Evolutionary conservation across 1,284 basidiomycete species (phyloP).

Genomic region (Puccinia triticina): DNA sequence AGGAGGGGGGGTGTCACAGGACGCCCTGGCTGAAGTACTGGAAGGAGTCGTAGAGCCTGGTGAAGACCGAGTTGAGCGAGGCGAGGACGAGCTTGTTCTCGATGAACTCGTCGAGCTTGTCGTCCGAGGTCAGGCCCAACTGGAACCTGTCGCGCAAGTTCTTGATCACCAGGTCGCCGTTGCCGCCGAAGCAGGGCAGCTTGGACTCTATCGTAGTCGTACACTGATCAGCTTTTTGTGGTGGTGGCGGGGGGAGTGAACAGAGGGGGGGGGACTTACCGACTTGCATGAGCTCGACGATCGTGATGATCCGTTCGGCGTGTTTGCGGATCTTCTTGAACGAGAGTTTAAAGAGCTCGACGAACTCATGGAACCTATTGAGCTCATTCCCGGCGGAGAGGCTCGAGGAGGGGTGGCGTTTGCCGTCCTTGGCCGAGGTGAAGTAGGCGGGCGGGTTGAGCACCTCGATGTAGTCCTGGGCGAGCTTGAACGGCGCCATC

Average conservation of each 20-base stretch:
- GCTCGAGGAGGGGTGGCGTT: neutral
- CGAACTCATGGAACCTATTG: constrained; percentile 80
- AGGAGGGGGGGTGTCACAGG: neutral
- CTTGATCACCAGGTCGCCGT: constrained; percentile 85
- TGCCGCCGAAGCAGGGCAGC: constrained; percentile 81
- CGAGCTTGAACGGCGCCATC: constrained; percentile 96
- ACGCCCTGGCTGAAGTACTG: constrained; percentile 50
- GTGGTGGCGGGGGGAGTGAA: neutral
- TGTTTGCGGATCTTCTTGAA: constrained; percentile 94
- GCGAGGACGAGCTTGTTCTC: constrained; percentile 78
- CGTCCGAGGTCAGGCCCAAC: constrained; percentile 78
- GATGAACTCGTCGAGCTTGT: constrained; percentile 81
- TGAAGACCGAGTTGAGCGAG: constrained; percentile 88
- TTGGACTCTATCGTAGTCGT: constrained; percentile 71
- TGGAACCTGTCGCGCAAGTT: constrained; percentile 92
- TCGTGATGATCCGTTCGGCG: constrained; percentile 91
- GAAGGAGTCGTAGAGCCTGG: constrained; percentile 74
- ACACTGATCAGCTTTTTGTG: neutral
- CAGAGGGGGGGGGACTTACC: constrained; percentile 63
- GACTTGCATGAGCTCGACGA: constrained; percentile 96
- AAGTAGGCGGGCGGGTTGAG: constrained; percentile 66
- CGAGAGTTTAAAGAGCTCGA: constrained; percentile 82
- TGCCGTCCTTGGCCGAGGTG: neutral
- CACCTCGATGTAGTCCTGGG: constrained; percentile 94
- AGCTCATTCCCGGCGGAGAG: constrained; percentile 55